phyloP scores from a whole-genome alignment of 2,329 filamentous ascomycete species.

The Diaporthe caulivora region DNA sequence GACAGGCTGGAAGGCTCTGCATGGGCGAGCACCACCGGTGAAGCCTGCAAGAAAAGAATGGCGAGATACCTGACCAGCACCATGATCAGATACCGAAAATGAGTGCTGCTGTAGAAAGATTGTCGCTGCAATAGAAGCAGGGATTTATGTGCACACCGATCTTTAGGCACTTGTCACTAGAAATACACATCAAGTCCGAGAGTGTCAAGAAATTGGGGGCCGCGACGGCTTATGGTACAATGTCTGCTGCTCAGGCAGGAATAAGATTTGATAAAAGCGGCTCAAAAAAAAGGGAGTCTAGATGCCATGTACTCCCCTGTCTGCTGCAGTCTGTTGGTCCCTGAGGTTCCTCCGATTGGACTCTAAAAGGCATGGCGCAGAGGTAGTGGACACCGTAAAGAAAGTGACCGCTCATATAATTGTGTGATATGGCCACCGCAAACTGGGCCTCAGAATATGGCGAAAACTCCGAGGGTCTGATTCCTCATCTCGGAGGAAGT shows the following conservation, averaged over 20 bases:
- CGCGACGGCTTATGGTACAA: neutral
- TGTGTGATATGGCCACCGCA: neutral
- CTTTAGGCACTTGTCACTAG: neutral
- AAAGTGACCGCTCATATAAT: neutral
- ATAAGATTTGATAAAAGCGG: neutral
- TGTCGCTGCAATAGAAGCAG: neutral
- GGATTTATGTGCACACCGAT: neutral
- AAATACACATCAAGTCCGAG: neutral
- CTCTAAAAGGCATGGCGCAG: neutral
- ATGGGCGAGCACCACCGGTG: neutral
- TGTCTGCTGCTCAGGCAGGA: neutral
- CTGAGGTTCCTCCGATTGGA: conserved; percentile 1
- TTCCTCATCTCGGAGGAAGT: no score
- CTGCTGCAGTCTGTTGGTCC: no score
- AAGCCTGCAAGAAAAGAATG: conserved; percentile 16
- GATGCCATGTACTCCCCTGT: neutral
- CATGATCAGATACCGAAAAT: neutral
- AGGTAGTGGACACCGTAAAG: neutral
- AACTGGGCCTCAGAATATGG: neutral
- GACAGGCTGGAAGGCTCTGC: neutral
- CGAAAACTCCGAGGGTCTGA: no score
- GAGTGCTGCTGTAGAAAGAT: neutral
- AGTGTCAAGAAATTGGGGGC: neutral
- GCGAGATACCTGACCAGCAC: neutral
- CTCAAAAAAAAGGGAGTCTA: neutral